Conservation (phyloP, 225 moss, liverwort and hornwort species). For the Polytrichum commune region DNA sequence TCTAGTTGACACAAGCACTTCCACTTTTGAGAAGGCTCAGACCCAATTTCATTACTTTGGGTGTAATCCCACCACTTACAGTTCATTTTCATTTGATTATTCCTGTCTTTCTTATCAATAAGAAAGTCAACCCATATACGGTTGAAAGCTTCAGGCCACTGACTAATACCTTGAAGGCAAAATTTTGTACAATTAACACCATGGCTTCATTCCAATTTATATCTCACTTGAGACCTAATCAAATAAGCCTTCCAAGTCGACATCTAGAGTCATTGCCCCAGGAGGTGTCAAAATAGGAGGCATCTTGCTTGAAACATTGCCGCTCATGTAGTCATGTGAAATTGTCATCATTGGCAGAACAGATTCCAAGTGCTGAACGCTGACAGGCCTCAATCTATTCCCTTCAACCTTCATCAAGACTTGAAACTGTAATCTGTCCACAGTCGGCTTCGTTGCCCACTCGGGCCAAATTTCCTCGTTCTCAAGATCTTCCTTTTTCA, state of each 20-base stretch:
- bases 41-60: no score
- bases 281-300: constrained; percentile 30
- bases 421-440: constrained; percentile 65
- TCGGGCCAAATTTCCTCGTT: constrained; percentile 55
- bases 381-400: constrained; percentile 45
- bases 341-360: constrained; percentile 40
- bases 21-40: no score
- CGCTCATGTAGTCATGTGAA: constrained; percentile 21
- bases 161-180: no score
- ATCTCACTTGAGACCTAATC: constrained; percentile 13
- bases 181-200: no score
- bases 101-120: no score
- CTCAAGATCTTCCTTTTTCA: constrained; percentile 34
- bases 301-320: constrained; percentile 22
- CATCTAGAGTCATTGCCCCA: constrained; percentile 50
- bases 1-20: no score
- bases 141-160: no score
- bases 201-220: no score
- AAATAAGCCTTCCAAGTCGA: constrained; percentile 37
- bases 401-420: constrained; percentile 79
- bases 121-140: no score
- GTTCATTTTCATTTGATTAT: no score
- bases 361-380: constrained; percentile 47
- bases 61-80: no score
- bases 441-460: constrained; percentile 61